Conservation (phyloP, 768 basidiomycete species). For the Clitopilus hobsonii region DNA sequence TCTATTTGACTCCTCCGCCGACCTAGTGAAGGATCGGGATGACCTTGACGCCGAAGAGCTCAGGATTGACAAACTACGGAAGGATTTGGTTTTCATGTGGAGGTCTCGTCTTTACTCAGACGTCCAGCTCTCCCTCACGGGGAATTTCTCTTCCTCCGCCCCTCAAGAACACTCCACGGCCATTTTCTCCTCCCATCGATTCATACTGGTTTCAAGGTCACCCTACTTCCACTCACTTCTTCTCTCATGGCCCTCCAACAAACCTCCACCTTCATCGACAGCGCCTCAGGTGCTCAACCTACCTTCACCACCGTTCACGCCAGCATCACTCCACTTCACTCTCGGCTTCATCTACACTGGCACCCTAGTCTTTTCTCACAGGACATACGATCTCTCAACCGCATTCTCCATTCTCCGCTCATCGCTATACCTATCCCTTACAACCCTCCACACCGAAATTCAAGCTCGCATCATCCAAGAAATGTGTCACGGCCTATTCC, state of each 20-base stretch:
- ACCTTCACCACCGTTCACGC: slow-evolving; percentile 92
- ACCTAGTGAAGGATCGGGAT: background rate
- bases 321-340: slow-evolving; percentile 90
- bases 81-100: slow-evolving; percentile 98
- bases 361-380: slow-evolving; percentile 87
- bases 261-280: slow-evolving; percentile 16
- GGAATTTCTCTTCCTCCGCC: slow-evolving; percentile 52
- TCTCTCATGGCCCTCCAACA: slow-evolving; percentile 51
- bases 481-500: slow-evolving; percentile 87
- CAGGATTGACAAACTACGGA: slow-evolving; percentile 80
- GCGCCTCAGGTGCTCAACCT: slow-evolving; percentile 64
- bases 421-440: slow-evolving; percentile 72
- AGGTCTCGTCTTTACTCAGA: slow-evolving; percentile 91
- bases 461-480: slow-evolving; percentile 82
- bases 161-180: slow-evolving; percentile 70
- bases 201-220: slow-evolving; percentile 85
- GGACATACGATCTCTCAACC: slow-evolving; percentile 89
- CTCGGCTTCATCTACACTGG: slow-evolving; percentile 95
- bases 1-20: slow-evolving; percentile 63
- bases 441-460: slow-evolving; percentile 71
- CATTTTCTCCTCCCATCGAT: slow-evolving; percentile 89
- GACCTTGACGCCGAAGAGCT: slow-evolving; percentile 45
- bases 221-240: slow-evolving; percentile 84
- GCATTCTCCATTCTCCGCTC: slow-evolving; percentile 87
- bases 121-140: slow-evolving; percentile 74